phyloP scores from a whole-genome alignment of 2,329 filamentous ascomycete genomes.

The Clarireedia monteithiana region DNA sequence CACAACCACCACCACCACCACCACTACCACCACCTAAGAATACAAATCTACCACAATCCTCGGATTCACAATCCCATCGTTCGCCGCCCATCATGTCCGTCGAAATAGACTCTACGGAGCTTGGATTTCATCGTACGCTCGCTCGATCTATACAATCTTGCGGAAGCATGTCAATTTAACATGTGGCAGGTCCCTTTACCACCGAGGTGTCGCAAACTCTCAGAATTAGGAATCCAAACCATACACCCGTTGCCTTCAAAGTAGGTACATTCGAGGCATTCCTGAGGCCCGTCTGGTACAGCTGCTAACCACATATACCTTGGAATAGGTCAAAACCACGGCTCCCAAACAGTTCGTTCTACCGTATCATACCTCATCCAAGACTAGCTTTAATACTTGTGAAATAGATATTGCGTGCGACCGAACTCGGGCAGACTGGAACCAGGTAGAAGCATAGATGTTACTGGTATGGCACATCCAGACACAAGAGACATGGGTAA shows the following conservation, averaged over 20 bases:
- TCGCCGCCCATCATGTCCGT: conserved; percentile 67
- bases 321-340: conserved; percentile 85
- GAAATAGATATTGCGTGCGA: conserved; percentile 82
- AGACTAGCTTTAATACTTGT: not conserved
- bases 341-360: conserved; percentile 87
- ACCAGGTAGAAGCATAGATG: conserved; percentile 81
- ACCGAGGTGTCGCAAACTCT: conserved; percentile 57
- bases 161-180: conserved; percentile 11
- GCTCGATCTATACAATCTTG: conserved; percentile 30
- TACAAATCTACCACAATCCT: not conserved
- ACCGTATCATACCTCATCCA: not conserved
- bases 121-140: conserved; percentile 82
- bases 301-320: not conserved
- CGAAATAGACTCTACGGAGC: conserved; percentile 83
- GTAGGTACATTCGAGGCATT: conserved; percentile 34
- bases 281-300: conserved; percentile 11
- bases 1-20: not conserved
- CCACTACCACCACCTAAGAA: not conserved
- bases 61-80: conserved; percentile 1
- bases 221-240: conserved; percentile 57
- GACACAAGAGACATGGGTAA: not conserved
- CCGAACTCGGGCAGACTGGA: conserved; percentile 96
- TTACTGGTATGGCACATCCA: conserved; percentile 60
- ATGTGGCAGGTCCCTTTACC: conserved; percentile 53
- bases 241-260: conserved; percentile 61